phyloP scores from a whole-genome alignment of 345 rosid genomes.

The Zanthoxylum bungeanum region DNA sequence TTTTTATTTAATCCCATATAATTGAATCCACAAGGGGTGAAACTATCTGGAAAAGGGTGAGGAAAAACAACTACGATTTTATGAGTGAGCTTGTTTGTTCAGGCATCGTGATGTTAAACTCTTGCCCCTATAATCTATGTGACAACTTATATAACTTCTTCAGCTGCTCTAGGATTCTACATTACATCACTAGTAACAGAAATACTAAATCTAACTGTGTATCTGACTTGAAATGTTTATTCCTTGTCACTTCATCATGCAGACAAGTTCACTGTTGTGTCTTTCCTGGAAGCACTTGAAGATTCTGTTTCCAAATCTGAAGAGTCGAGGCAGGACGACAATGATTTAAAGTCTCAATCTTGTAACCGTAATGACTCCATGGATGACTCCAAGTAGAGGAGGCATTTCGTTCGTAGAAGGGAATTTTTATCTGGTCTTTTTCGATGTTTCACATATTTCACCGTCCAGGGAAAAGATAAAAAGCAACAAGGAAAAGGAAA shows the following conservation, averaged over 20 bases:
- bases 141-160: neutral
- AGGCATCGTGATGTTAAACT: neutral
- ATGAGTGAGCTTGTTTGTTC: neutral
- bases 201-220: neutral
- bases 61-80: neutral
- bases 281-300: constrained; percentile 97
- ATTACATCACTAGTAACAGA: neutral
- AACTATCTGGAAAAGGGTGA: neutral
- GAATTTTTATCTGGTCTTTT: neutral
- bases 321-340: constrained; percentile 34
- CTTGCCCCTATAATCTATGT: neutral
- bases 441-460: neutral
- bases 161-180: neutral
- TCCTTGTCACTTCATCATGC: constrained; percentile 22
- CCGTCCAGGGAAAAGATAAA: neutral
- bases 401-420: neutral
- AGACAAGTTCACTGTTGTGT: constrained; percentile 81
- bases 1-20: neutral
- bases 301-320: constrained; percentile 61
- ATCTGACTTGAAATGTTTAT: neutral
- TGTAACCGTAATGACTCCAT: constrained; percentile 42
- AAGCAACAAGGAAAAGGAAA: constrained; percentile 2
- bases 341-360: constrained; percentile 39
- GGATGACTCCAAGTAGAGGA: constrained; percentile 52
- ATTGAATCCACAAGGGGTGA: neutral